These are phyloP conservation scores for Fusarium pseudonygamai DNA, from an alignment of 2,329 filamentous ascomycete genomes.

Conservation along the genomic window DNA sequence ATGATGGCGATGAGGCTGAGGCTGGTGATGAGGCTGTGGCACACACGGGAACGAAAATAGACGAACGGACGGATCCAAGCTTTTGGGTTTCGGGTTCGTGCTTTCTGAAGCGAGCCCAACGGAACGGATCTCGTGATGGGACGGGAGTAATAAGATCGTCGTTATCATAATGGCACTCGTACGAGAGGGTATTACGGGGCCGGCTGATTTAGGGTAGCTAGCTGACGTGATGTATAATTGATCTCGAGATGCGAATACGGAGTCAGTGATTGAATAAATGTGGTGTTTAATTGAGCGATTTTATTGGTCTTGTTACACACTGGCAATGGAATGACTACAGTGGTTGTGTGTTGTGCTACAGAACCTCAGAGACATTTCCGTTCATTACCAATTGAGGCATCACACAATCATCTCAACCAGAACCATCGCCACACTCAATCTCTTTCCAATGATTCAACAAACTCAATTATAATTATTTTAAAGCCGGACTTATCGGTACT, in stretches of 20 bases:
- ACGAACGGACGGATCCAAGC: neutral
- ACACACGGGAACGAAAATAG: neutral
- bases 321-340: neutral
- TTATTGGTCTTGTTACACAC: neutral
- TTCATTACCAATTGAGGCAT: neutral
- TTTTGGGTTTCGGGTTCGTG: conserved; percentile 22
- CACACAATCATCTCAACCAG: neutral
- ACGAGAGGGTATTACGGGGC: neutral
- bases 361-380: neutral
- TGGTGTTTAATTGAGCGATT: neutral
- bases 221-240: accelerated
- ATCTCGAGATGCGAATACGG: neutral
- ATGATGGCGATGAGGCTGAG: neutral
- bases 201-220: conserved; percentile 3
- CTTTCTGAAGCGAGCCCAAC: conserved; percentile 18
- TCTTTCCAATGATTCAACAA: neutral
- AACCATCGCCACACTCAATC: neutral
- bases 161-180: neutral
- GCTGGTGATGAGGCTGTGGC: conserved; percentile 23
- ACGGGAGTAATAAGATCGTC: neutral
- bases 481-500: conserved; percentile 11
- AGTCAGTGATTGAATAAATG: neutral
- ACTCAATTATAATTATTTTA: neutral
- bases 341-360: neutral
- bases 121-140: neutral